Evolutionary conservation across 2,329 filamentous ascomycete genomes (phyloP), one percentile per base, ranked within the genome.

Genomic region (Myriosclerotinia duriaeana): DNA sequence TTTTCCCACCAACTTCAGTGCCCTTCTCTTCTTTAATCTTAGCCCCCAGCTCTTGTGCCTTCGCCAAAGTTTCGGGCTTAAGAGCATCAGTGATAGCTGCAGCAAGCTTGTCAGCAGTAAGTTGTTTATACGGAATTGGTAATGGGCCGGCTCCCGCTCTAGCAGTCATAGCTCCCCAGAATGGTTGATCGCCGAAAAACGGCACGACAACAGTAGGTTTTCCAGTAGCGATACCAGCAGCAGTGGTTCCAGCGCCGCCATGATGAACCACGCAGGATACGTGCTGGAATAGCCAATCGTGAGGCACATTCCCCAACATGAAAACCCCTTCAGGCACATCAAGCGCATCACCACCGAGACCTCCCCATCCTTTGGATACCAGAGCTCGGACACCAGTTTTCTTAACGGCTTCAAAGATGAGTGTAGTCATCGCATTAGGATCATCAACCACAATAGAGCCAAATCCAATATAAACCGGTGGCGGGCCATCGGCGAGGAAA

Each of bases 291-390:
- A 96, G 79, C 92, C 92, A 96, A 78, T 96, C 93, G 69, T 96
- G 93, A 1, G 92, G 92, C 54, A 89, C 87, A 73, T 94, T 95
- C 14, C 90, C 92, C 48, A 96, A 82, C 86, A 96, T 92, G 75
- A 91, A 92, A 1, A 96, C 87, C 5, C 87, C 86, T 2, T 92
- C 86, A 0, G 91, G 91, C n/a, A 92, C 78, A 1, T 84, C 84
- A 4, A 90, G 76, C 42, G 87, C 81, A 72, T 92, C 89, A 0
- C 86, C 89, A 40, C 92, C 92, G 9, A 96, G 81, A 0, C 92
- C 92, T 59, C 92, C 92, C 93, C 92, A 96, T 20, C 92, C 93
- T 74, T 94, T 93, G 0, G 91, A 94, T 0, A 96, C 89, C 0
- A 96, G 79, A 2, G 92, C 92, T 66, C 92, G 83, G n/a, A 91